phyloP scores from a whole-genome alignment of 495 filamentous ascomycete species.

The Aspergillus heteromorphus region DNA sequence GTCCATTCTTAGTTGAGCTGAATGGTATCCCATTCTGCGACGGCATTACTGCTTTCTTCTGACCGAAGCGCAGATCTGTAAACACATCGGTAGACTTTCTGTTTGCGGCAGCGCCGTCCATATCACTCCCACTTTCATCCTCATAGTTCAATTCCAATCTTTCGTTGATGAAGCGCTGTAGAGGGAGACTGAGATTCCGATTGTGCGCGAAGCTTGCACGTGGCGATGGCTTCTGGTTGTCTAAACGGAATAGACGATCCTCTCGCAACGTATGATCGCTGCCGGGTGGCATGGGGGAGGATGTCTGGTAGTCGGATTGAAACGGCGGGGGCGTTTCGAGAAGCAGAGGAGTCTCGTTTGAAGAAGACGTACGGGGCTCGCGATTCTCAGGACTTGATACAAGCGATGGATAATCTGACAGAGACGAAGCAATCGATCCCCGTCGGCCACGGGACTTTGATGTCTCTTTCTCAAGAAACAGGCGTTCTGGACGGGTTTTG shows the following conservation, averaged over 20 bases:
- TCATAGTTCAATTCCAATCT: conserved; percentile 28
- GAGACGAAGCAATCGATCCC: conserved; percentile 30
- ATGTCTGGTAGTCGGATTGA: conserved; percentile 12
- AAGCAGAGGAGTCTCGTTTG: conserved; percentile 23
- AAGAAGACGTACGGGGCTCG: conserved; percentile 26
- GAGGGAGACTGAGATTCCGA: conserved; percentile 35
- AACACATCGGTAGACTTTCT: conserved; percentile 6
- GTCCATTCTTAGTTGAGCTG: conserved; percentile 11
- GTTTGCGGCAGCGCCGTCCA: conserved; percentile 3
- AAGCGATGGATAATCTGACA: conserved; percentile 34
- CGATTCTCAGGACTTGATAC: conserved; percentile 30
- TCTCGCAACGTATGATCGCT: conserved; percentile 32
- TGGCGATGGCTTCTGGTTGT: conserved; percentile 23
- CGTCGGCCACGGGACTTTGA: conserved; percentile 22
- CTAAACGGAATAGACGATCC: conserved; percentile 28
- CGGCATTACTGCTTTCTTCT: conserved; percentile 1
- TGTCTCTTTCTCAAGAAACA: conserved; percentile 21
- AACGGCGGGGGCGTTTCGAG: conserved; percentile 25
- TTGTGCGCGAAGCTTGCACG: conserved; percentile 23
- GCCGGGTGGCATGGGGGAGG: conserved; percentile 13
- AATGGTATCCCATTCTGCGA: conserved; percentile 7
- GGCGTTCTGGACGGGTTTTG: conserved; percentile 21
- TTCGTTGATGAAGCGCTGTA: conserved; percentile 45
- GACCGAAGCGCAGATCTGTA: neutral
- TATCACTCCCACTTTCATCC: conserved; percentile 8